These are phyloP conservation scores for Penicillium sp. DNA, from an alignment of 2,329 filamentous ascomycete genomes.

Conservation along the genomic window DNA sequence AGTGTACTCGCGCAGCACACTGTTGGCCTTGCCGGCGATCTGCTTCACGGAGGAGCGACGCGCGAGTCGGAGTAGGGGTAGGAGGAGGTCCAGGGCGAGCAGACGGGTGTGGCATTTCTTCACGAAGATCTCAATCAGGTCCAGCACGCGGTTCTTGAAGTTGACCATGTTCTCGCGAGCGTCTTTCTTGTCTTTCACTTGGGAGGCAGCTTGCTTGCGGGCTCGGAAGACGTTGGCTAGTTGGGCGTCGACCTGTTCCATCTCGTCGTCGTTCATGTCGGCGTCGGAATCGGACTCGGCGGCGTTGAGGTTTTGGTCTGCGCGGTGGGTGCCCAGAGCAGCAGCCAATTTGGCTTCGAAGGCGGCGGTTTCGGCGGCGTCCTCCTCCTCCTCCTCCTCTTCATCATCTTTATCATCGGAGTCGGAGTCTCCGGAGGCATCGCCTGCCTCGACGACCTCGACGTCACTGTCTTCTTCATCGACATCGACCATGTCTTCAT, in stretches of 20 bases:
- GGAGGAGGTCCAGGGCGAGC: slow-evolving; percentile 63
- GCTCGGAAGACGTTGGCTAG: slow-evolving; percentile 82
- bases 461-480: slow-evolving; percentile 42
- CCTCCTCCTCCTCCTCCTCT: slow-evolving; percentile 43
- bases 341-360: slow-evolving; percentile 74
- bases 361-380: slow-evolving; percentile 51
- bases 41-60: slow-evolving; percentile 73
- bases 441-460: slow-evolving; percentile 34
- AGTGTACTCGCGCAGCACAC: slow-evolving; percentile 68
- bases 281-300: slow-evolving; percentile 65
- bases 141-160: slow-evolving; percentile 91
- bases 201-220: slow-evolving; percentile 61
- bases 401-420: slow-evolving; percentile 42
- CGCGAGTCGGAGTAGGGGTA: slow-evolving; percentile 72
- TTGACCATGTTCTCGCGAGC: slow-evolving; percentile 85
- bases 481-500: slow-evolving; percentile 51
- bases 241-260: slow-evolving; percentile 82
- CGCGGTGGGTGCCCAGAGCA: slow-evolving; percentile 66
- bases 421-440: slow-evolving; percentile 15
- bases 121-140: slow-evolving; percentile 79
- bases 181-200: slow-evolving; percentile 80
- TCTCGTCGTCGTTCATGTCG: slow-evolving; percentile 94
- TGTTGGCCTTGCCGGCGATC: slow-evolving; percentile 66
- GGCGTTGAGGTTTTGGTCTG: slow-evolving; percentile 54
- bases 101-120: slow-evolving; percentile 68